These are phyloP conservation scores for Dactylonectria estremocensis DNA, from an alignment of 2,329 filamentous ascomycete genomes.

Conservation along the genomic window DNA sequence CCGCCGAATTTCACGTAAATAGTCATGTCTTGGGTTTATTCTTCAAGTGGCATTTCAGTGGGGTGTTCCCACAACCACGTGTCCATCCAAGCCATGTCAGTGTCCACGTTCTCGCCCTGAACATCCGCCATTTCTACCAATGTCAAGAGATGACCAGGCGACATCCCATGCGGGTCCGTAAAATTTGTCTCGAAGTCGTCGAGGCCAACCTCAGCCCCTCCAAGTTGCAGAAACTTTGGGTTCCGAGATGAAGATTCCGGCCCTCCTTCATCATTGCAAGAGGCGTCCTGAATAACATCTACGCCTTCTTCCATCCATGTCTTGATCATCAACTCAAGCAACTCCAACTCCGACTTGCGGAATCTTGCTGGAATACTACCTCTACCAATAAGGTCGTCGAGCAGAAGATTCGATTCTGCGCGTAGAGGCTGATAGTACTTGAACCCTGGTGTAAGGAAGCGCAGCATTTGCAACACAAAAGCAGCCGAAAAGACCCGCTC, in stretches of 20 bases:
- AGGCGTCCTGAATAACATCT: not conserved
- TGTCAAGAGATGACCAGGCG: constrained; percentile 19
- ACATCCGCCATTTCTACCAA: constrained; percentile 25
- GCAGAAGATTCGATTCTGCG: constrained; percentile 14
- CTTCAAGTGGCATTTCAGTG: not conserved
- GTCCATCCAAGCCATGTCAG: constrained; percentile 26
- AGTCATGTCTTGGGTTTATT: no score
- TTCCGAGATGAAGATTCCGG: not conserved
- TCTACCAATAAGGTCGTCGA: constrained; percentile 18
- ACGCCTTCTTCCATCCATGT: constrained; percentile 21
- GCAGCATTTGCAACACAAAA: constrained; percentile 23
- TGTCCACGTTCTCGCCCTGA: constrained; percentile 5
- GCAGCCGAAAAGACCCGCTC: constrained; percentile 29
- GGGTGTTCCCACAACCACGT: constrained; percentile 24
- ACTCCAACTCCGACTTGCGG: constrained; percentile 24
- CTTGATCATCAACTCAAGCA: constrained; percentile 17
- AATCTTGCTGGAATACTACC: constrained; percentile 25
- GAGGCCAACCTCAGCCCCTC: not conserved
- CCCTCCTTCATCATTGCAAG: not conserved
- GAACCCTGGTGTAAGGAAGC: constrained; percentile 21
- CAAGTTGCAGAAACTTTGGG: not conserved
- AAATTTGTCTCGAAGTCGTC: constrained; percentile 9
- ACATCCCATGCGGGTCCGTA: constrained; percentile 13
- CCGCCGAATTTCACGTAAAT: no score
- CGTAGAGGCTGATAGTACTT: constrained; percentile 15